Percentiles rank a stretch among this genome's conserved stretches.
phyloP scores from a whole-genome alignment of 1,139 yeast species.

The Magnusiomyces magnusii region DNA sequence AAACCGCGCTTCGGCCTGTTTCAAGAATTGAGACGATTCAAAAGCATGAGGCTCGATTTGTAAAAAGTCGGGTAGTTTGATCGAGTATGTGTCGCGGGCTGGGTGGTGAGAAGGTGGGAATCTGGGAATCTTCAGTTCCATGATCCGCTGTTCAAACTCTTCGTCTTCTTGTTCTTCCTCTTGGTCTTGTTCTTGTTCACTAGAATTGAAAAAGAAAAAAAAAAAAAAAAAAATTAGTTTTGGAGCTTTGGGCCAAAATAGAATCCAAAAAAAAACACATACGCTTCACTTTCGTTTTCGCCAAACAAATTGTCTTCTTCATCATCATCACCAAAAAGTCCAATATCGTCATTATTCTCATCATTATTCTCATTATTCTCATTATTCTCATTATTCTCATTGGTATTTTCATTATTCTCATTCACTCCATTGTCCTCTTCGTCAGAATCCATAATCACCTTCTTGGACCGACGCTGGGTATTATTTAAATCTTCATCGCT shows the following conservation, averaged over 20 bases:
- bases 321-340: slow-evolving; percentile 14
- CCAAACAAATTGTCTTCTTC: slow-evolving; percentile 14
- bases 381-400: slow-evolving; percentile 9
- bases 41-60: slow-evolving; percentile 82
- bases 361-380: slow-evolving; percentile 20
- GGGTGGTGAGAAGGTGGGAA: slow-evolving; percentile 47
- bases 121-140: slow-evolving; percentile 63
- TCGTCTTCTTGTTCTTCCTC: slow-evolving; percentile 23
- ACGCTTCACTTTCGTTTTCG: neutral
- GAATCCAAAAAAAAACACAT: neutral
- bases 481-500: slow-evolving; percentile 18
- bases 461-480: slow-evolving; percentile 1
- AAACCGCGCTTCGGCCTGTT: slow-evolving; percentile 8
- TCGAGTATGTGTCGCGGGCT: slow-evolving; percentile 41
- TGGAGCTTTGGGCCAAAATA: neutral
- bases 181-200: slow-evolving; percentile 14
- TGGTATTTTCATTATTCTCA: slow-evolving; percentile 20
- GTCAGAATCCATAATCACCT: slow-evolving; percentile 14
- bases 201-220: too few relatives aligned
- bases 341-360: slow-evolving; percentile 16
- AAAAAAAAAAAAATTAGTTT: neutral
- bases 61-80: slow-evolving; percentile 75
- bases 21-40: slow-evolving; percentile 60
- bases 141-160: slow-evolving; percentile 40
- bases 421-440: slow-evolving; percentile 15